phyloP scores from a whole-genome alignment of 139 green algal genomes.

The Deuterostichococcus epilithicus region DNA sequence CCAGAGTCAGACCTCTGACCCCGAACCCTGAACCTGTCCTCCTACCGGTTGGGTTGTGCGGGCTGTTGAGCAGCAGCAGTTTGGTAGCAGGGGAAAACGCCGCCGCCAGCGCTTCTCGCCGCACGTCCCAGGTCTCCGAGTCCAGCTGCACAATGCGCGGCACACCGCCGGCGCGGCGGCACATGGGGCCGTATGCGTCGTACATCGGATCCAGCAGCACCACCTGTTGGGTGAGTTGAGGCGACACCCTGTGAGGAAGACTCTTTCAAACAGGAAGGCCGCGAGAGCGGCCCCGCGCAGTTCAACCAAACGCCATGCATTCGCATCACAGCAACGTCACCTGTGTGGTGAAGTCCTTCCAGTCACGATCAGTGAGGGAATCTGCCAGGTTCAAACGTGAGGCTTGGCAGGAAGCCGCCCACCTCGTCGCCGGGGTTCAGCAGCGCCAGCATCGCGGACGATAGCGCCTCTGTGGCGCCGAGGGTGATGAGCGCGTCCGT shows the following conservation, averaged over 20 bases:
- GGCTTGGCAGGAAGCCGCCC: no score
- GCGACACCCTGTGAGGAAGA: no score
- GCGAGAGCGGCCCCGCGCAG: no score
- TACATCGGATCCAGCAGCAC: constrained; percentile 80
- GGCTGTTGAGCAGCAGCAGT: constrained; percentile 75
- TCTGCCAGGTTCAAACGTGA: no score
- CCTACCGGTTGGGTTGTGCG: constrained; percentile 79
- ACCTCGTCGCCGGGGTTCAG: constrained; percentile 78
- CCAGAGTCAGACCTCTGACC: no score
- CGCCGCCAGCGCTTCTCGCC: constrained; percentile 15
- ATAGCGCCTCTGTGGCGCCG: constrained; percentile 78
- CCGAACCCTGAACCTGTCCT: no score
- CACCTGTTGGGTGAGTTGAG: constrained; percentile 55
- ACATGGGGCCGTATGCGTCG: constrained; percentile 60
- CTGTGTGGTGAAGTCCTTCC: no score
- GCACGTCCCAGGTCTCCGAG: constrained; percentile 46
- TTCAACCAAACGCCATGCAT: no score
- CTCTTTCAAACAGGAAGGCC: no score
- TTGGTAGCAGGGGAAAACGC: constrained; percentile 53
- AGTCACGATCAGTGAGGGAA: no score
- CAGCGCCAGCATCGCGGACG: constrained; percentile 66
- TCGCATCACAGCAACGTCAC: no score
- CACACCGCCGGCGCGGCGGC: constrained; percentile 30
- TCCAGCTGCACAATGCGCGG: constrained; percentile 36
- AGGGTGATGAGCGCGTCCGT: constrained; percentile 67